These are phyloP conservation scores for Puccinia horiana DNA, from an alignment of 1,284 basidiomycete genomes.

Conservation along the genomic window DNA sequence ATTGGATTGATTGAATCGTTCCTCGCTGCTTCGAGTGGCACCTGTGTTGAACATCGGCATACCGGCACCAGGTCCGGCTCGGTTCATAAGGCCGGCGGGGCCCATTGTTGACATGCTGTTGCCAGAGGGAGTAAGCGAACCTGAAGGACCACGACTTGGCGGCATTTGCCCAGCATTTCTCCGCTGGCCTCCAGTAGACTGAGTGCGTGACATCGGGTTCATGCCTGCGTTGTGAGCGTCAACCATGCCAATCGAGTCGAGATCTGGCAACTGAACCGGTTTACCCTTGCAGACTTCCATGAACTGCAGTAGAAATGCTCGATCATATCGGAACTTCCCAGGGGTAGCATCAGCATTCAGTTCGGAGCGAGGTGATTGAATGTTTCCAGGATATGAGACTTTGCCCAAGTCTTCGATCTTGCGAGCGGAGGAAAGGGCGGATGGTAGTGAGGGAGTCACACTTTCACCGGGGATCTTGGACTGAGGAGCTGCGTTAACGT, in stretches of 20 bases:
- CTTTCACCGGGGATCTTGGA: slow-evolving; percentile 13
- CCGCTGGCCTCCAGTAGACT: slow-evolving; percentile 45
- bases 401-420: slow-evolving; percentile 78
- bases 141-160: slow-evolving; percentile 37
- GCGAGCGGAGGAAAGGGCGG: slow-evolving; percentile 62
- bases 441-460: slow-evolving; percentile 40
- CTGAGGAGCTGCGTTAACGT: slow-evolving; percentile 40
- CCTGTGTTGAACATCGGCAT: slow-evolving; percentile 42
- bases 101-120: slow-evolving; percentile 40
- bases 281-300: slow-evolving; percentile 93
- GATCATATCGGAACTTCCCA: slow-evolving; percentile 96
- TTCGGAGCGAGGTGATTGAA: slow-evolving; percentile 78
- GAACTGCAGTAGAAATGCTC: slow-evolving; percentile 96
- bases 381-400: slow-evolving; percentile 79
- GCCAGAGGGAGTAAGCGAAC: slow-evolving; percentile 36
- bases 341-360: slow-evolving; percentile 78
- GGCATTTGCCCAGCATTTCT: slow-evolving; percentile 25
- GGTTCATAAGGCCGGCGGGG: slow-evolving; percentile 25
- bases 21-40: slow-evolving; percentile 33
- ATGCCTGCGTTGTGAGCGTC: slow-evolving; percentile 12
- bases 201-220: slow-evolving; percentile 43
- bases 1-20: slow-evolving; percentile 41
- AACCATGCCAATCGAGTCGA: slow-evolving; percentile 81
- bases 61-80: slow-evolving; percentile 35
- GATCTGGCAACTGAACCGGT: slow-evolving; percentile 81